Percentiles rank a stretch among this genome's conserved stretches.
phyloP scores from a whole-genome alignment of 2,329 filamentous ascomycete species.

The Incumbomyces lentus region DNA sequence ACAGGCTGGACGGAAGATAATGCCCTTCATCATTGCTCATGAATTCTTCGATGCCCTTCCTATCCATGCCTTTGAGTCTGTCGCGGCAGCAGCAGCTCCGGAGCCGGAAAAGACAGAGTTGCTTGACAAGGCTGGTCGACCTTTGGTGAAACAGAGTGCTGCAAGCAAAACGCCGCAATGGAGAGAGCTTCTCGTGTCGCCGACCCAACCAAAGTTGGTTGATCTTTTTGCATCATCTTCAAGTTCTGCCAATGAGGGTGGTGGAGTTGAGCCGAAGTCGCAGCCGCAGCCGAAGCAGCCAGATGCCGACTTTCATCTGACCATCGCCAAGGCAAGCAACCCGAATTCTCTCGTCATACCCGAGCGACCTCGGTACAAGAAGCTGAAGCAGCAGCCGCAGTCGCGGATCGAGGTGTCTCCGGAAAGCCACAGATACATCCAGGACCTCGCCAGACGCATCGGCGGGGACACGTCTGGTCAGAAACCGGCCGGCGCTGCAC shows the following conservation, averaged over 20 bases:
- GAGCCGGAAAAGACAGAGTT: conserved; percentile 36
- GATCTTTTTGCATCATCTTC: conserved; percentile 44
- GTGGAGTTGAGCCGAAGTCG: neutral
- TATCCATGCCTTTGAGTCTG: conserved; percentile 85
- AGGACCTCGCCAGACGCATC: conserved; percentile 75
- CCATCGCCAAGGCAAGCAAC: conserved; percentile 62
- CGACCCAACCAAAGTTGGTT: conserved; percentile 48
- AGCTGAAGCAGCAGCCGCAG: conserved; percentile 55
- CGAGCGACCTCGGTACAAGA: conserved; percentile 64
- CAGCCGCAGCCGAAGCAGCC: conserved; percentile 32
- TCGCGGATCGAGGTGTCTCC: conserved; percentile 84
- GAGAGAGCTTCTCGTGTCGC: conserved; percentile 71
- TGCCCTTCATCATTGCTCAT: conserved; percentile 89
- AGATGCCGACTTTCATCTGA: conserved; percentile 77
- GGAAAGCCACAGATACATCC: conserved; percentile 67
- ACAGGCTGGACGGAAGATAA: conserved; percentile 51
- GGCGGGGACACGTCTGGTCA: conserved; percentile 54
- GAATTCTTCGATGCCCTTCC: conserved; percentile 98
- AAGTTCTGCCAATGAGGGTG: conserved; percentile 1
- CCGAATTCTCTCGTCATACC: conserved; percentile 79
- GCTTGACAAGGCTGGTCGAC: conserved; percentile 37
- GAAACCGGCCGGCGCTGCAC: conserved; percentile 65
- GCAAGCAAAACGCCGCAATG: conserved; percentile 50
- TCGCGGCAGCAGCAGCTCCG: conserved; percentile 41
- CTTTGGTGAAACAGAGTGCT: conserved; percentile 29